A percentile compares a stretch with the other conserved stretches of the same genome.
Evolutionary conservation across 805 yeast genomes (phyloP).

Genomic region (Yamadazyma takamatsuzukensis): DNA sequence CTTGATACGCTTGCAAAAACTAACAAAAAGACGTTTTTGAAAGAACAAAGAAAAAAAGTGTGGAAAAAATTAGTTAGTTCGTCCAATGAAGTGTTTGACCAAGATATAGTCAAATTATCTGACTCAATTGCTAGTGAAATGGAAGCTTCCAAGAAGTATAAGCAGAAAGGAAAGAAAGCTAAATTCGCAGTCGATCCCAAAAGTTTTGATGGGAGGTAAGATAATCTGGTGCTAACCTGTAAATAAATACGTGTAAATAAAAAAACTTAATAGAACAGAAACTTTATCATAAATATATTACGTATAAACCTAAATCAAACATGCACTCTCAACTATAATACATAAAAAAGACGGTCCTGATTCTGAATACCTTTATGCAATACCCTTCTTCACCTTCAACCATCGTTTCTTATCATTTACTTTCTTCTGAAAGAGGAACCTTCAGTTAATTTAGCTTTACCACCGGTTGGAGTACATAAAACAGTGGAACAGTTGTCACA

Average conservation of each 20-base stretch:
- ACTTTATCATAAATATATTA: too few species aligned
- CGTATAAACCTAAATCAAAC: too few species aligned
- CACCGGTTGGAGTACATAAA: constrained; percentile 98
- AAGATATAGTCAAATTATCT: constrained; percentile 21
- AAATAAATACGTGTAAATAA: constrained; percentile 10
- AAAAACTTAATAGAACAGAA: too few species aligned
- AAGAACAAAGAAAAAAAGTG: constrained; percentile 30
- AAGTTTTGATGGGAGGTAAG: constrained; percentile 17
- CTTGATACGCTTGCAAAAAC: constrained; percentile 34
- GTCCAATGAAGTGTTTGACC: constrained; percentile 22
- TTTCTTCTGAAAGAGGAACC: constrained; percentile 99
- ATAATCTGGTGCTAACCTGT: neutral
- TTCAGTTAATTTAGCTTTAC: constrained; percentile 98
- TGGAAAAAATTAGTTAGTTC: constrained; percentile 30
- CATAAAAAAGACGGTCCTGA: neutral
- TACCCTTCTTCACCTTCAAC: too few species aligned
- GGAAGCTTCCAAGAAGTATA: constrained; percentile 31
- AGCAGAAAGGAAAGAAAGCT: constrained; percentile 25
- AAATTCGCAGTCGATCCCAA: constrained; percentile 16
- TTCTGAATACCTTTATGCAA: too few species aligned
- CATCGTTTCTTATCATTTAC: too few species aligned
- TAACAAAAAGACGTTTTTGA: constrained; percentile 35
- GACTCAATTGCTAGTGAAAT: constrained; percentile 27
- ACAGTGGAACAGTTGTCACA: constrained; percentile 98
- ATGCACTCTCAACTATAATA: too few species aligned